Conservation (phyloP, 2,329 filamentous ascomycete genomes). For the Parafenestella ontariensis region DNA sequence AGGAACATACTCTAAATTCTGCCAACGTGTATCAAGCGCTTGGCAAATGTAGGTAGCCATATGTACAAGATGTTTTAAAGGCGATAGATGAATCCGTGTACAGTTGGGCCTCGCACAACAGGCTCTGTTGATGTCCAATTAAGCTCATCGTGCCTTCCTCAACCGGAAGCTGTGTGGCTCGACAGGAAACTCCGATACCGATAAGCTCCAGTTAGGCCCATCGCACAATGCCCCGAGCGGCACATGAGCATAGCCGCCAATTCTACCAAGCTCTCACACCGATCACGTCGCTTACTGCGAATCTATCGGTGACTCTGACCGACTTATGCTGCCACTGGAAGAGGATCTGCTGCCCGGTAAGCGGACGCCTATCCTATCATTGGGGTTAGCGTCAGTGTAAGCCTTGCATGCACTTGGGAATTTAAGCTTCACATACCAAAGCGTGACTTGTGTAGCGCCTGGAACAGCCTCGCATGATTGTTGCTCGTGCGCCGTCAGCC, state of each 20-base stretch:
- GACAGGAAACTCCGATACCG: constrained; percentile 4
- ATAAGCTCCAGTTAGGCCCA: constrained; percentile 1
- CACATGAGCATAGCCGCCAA: constrained; percentile 1
- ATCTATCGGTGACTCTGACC: constrained; percentile 11
- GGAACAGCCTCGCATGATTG: background rate
- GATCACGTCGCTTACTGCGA: constrained; percentile 13
- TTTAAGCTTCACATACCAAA: constrained; percentile 12
- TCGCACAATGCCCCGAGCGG: background rate
- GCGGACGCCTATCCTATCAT: constrained; percentile 19
- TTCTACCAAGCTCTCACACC: constrained; percentile 17
- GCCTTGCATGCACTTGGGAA: background rate
- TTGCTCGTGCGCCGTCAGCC: constrained; percentile 5
- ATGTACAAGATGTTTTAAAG: background rate
- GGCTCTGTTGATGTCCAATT: background rate
- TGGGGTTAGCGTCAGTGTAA: constrained; percentile 2
- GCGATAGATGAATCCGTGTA: no score
- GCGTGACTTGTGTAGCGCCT: constrained; percentile 17
- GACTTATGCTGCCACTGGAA: constrained; percentile 4
- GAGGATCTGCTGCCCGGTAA: constrained; percentile 6
- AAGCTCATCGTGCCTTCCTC: constrained; percentile 5
- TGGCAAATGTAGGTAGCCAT: background rate
- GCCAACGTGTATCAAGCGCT: background rate
- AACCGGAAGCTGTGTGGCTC: background rate
- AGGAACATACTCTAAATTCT: background rate
- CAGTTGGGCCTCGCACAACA: no score